Evolutionary conservation across 805 yeast species (phyloP), one percentile per base, ranked within the genome.

Genomic region (Pichia gijzeniarum): DNA sequence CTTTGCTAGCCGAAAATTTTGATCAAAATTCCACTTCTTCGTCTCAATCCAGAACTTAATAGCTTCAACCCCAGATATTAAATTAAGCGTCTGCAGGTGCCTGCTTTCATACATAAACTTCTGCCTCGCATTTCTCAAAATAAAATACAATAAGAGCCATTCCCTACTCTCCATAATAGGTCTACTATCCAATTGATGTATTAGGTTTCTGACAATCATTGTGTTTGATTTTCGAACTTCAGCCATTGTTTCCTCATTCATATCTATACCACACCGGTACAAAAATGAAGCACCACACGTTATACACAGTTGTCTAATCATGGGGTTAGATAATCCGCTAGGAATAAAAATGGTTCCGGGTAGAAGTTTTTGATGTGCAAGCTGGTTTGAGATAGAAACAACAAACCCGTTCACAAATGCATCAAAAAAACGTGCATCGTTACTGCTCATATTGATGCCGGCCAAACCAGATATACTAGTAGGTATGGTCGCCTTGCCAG

Each of bases 201-300:
- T 41, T 2, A 67, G 45, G 34, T 61, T 44, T 10, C 40, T 35
- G 6, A 44, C 22, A 20, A 44, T 25, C 9, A 10, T 2, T 4
- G 48, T 33, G n/a, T 53, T 41, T 4, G 40, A 21, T 20, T 36
- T 25, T 16, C 34, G 35, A 21, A 59, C 55, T 28, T 58, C 63
- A 21, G 50, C 50, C 7, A 55, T 47, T 6, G 61, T 49, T 5
- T 60, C 28, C 9, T 53, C 40, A n/a, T 57, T 44, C 40, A 62
- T 48, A 1, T 56, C 61, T 2, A 19, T 12, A 28, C 28, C 18
- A 25, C 43, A 35, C 4, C 41, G 31, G 18, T 20, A 43, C 3
- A 69, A 45, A 48, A 55, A 69, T 0, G 73, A 55, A 4, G 70
- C 68, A 3, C 74, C 76, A 55, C 74, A 70, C 13, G 71, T 66